Conservation (phyloP, 1,139 yeast species). For the Scheffersomyces insectosa region DNA sequence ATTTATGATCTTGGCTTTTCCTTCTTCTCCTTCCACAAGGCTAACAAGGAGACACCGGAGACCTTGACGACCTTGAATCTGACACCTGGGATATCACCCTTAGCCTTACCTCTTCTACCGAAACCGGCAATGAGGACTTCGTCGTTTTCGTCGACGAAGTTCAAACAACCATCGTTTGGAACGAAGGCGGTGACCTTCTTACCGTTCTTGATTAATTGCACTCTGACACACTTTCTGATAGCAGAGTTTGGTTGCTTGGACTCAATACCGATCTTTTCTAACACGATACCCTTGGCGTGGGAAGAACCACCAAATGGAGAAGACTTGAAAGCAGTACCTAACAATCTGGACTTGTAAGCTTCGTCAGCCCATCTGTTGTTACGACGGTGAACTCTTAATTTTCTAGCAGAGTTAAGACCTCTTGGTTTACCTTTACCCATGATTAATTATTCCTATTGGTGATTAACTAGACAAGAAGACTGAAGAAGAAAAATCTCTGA, state of each 20-base stretch:
- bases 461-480: slow-evolving; percentile 8
- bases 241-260: slow-evolving; percentile 99
- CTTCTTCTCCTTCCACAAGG: slow-evolving; percentile 99
- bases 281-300: slow-evolving; percentile 99
- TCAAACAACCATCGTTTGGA: slow-evolving; percentile 99
- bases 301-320: slow-evolving; percentile 99
- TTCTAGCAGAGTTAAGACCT: slow-evolving; percentile 99
- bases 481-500: slow-evolving; percentile 3
- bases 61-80: slow-evolving; percentile 99
- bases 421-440: slow-evolving; percentile 96
- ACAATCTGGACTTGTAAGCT: slow-evolving; percentile 96
- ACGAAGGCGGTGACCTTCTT: slow-evolving; percentile 99
- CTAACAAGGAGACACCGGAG: slow-evolving; percentile 99
- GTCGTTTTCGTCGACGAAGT: slow-evolving; percentile 99
- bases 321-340: slow-evolving; percentile 99
- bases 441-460: slow-evolving; percentile 27
- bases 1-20: slow-evolving; percentile 99
- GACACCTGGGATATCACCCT: slow-evolving; percentile 99
- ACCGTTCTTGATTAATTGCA: slow-evolving; percentile 99
- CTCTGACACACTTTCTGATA: slow-evolving; percentile 99
- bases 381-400: slow-evolving; percentile 99
- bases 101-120: slow-evolving; percentile 99
- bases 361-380: slow-evolving; percentile 99
- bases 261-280: slow-evolving; percentile 99
- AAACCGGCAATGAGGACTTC: slow-evolving; percentile 99